Evolutionary conservation across 176 grass and related monocot species (phyloP), one percentile per base, ranked within the genome.

Genomic region (Bonia amplexicaulis): DNA sequence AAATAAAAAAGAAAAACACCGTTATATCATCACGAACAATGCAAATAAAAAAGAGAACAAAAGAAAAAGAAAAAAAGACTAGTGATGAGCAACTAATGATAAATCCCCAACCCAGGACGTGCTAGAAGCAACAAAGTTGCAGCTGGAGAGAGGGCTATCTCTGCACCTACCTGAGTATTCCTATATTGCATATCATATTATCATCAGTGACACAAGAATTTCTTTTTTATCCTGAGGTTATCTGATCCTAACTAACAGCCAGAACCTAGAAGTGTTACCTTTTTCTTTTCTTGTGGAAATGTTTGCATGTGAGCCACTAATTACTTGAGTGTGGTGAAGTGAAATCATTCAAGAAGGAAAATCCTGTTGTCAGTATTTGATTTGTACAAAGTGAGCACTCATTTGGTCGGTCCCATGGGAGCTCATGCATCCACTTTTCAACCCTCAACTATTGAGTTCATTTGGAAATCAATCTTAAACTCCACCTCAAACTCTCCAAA

Each of bases 141-240:
- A 98, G 90, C 95, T 95, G 35, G 93, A 95, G 87, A 93, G 93
- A 81, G 95, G 95, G 86, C 89, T 98, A 8, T 88, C 87, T 98
- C 59, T 27, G 4, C 59, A 27, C 59, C 11, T 6, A 61, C 23
- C 59, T 27, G 59, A 61, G 11, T 10, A 26, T 61, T 5, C 59
- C 59, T 57, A 57, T 22, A 27, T 62, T 12, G 59, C 25, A 6
- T 62, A 62, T 6, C 25, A 27, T 63, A 63, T 29, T 63, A 63
- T 29, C 60, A 63, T 27, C 60, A 29, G 12, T 52, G 49, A 52
- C 49, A 52, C 5, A 52, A 52, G 5, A 19, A 17, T 52, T 52
- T 52, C 14, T 17, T 17, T 17, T 15, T 17, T 7, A 77, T 60
- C 52, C 73, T 14, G 20, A 57, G 33, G 7, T 20, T 19, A 19